A percentile compares a stretch with the other conserved stretches of the same genome.
Evolutionary conservation across 2,329 filamentous ascomycete species (phyloP).

Genomic region (Emergomyces orientalis): DNA sequence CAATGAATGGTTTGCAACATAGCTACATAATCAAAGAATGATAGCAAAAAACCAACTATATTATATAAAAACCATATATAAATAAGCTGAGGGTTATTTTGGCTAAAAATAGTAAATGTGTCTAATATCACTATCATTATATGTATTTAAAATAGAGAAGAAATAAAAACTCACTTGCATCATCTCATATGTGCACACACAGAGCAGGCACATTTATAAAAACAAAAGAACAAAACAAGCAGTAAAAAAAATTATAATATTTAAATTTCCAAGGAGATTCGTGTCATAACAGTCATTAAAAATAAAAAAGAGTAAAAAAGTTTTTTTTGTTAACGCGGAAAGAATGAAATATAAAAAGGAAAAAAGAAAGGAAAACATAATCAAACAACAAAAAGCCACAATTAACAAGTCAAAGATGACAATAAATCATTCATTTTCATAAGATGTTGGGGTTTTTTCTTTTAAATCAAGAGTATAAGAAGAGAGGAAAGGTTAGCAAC

Average conservation of each 20-base stretch:
- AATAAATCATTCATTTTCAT: neutral
- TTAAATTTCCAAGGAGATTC: constrained; percentile 16
- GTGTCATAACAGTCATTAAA: constrained; percentile 20
- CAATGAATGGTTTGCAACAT: no score
- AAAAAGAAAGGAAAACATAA: neutral
- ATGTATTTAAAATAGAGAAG: neutral
- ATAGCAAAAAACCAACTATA: neutral
- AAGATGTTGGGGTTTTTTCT: neutral
- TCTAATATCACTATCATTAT: neutral
- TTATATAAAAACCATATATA: neutral
- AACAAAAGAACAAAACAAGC: constrained; percentile 2
- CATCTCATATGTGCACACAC: no score
- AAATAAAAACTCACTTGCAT: neutral
- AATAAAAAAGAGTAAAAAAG: constrained; percentile 8
- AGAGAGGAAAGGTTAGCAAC: neutral
- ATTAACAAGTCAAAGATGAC: neutral
- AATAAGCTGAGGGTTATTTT: neutral
- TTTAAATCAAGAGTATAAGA: neutral
- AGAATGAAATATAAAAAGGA: neutral
- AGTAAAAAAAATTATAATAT: constrained; percentile 6
- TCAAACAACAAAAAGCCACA: neutral
- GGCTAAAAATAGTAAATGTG: no score
- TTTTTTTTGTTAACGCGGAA: neutral
- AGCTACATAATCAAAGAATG: no score
- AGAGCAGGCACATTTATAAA: neutral